These are phyloP conservation scores for Poterioochromonas sp. DNA, from an alignment of 352 stramenopile genomes.

Conservation along the genomic window DNA sequence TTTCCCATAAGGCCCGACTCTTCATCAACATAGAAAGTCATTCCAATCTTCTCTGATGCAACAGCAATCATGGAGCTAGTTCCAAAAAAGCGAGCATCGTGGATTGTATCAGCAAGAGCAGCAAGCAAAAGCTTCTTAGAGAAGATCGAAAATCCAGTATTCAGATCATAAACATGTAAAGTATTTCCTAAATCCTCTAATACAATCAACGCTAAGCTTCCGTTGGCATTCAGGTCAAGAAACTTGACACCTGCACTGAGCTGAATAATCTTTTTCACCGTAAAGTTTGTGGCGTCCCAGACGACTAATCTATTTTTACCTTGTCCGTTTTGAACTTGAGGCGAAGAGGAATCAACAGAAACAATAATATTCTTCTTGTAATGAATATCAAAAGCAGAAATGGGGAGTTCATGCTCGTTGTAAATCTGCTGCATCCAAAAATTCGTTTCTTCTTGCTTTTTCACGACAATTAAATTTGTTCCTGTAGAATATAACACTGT, in stretches of 20 bases:
- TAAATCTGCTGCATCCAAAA: neutral
- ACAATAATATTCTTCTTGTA: slow-evolving; percentile 4
- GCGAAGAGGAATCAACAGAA: neutral
- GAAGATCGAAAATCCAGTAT: neutral
- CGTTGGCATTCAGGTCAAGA: neutral
- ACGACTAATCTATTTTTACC: neutral
- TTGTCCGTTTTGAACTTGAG: neutral
- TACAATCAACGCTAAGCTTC: neutral
- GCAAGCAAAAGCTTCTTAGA: neutral
- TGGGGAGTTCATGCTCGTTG: neutral
- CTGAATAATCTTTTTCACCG: neutral
- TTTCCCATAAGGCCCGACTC: neutral
- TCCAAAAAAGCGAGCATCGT: neutral
- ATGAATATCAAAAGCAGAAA: slow-evolving; percentile 6
- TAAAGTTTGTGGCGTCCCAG: neutral
- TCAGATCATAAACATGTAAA: neutral
- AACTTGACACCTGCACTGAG: neutral
- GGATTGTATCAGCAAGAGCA: neutral
- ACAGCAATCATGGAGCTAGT: slow-evolving; percentile 1
- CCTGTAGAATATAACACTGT: neutral
- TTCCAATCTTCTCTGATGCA: neutral
- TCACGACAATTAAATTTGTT: neutral
- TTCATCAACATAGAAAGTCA: slow-evolving; percentile 19
- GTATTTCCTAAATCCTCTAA: neutral
- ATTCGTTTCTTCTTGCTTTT: neutral